A percentile compares a stretch with the other conserved stretches of the same genome.
Evolutionary conservation across 2,329 filamentous ascomycete species (phyloP).

Genomic region (Venturia pyrina): DNA sequence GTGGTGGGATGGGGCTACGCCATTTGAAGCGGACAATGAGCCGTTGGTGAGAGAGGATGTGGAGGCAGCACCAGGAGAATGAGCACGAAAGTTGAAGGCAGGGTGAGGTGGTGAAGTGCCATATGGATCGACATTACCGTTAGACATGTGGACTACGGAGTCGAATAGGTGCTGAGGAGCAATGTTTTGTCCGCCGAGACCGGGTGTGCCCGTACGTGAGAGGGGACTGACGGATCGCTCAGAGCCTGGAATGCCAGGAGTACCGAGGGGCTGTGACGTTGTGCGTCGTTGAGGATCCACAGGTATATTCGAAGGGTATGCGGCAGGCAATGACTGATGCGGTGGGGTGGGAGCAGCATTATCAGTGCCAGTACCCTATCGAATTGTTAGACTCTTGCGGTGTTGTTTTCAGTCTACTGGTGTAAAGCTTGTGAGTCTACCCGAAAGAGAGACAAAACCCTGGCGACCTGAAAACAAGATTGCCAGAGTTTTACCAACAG

Average conservation of each 20-base stretch:
- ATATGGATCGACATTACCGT: background rate
- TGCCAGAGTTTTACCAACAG: background rate
- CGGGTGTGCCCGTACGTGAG: slow-evolving; percentile 69
- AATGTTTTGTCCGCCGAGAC: slow-evolving; percentile 53
- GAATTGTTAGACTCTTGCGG: background rate
- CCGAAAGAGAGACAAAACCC: background rate
- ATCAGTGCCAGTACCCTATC: background rate
- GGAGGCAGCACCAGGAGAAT: slow-evolving; percentile 44
- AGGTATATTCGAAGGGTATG: slow-evolving; percentile 29
- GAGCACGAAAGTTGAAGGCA: slow-evolving; percentile 30
- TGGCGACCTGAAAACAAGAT: background rate
- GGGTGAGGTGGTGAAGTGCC: slow-evolving; percentile 41
- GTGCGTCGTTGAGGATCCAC: background rate
- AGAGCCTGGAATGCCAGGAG: slow-evolving; percentile 51
- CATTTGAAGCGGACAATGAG: slow-evolving; percentile 27
- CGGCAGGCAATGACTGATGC: slow-evolving; percentile 2
- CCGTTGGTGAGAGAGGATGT: slow-evolving; percentile 37
- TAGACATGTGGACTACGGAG: slow-evolving; percentile 11
- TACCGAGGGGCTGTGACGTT: slow-evolving; percentile 38
- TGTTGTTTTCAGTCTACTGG: background rate
- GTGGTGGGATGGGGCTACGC: background rate
- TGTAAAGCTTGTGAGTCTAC: background rate
- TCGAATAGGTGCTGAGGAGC: slow-evolving; percentile 73
- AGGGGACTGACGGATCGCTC: slow-evolving; percentile 70
- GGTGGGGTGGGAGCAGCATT: background rate